Conservation (phyloP, 2,329 filamentous ascomycete species). For the Botrytis hyacinthi region DNA sequence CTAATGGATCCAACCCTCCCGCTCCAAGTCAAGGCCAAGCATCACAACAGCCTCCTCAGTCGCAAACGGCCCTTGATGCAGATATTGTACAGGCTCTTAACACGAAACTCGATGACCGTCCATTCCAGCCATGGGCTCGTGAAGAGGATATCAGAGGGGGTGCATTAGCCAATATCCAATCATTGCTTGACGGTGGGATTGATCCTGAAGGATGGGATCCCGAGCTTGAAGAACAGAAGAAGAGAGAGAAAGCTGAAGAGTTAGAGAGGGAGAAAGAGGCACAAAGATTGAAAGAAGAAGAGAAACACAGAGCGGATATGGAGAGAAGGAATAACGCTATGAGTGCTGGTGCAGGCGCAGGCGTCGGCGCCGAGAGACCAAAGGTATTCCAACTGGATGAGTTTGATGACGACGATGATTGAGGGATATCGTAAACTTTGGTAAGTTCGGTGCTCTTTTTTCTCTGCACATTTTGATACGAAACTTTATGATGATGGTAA, state of each 20-base stretch:
- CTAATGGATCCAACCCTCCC: background rate
- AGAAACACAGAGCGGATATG: slow-evolving; percentile 31
- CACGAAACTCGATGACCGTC: slow-evolving; percentile 49
- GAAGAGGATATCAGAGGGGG: slow-evolving; percentile 68
- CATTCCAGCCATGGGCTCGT: slow-evolving; percentile 76
- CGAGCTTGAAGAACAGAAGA: slow-evolving; percentile 39
- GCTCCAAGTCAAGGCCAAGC: slow-evolving; percentile 18
- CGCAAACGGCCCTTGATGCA: slow-evolving; percentile 37
- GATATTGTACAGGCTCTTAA: slow-evolving; percentile 47
- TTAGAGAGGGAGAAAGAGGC: slow-evolving; percentile 28
- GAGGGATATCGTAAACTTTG: slow-evolving; percentile 1
- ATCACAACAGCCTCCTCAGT: slow-evolving; percentile 26
- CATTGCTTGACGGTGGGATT: slow-evolving; percentile 59
- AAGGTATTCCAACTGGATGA: slow-evolving; percentile 45
- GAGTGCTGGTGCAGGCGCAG: slow-evolving; percentile 18
- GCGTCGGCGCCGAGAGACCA: slow-evolving; percentile 29
- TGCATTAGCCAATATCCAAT: slow-evolving; percentile 63
- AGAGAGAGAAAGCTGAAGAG: slow-evolving; percentile 37
- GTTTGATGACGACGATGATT: slow-evolving; percentile 43
- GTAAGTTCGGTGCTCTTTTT: slow-evolving; percentile 1
- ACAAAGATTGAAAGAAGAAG: slow-evolving; percentile 39
- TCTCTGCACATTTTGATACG: background rate
- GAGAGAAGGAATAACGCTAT: slow-evolving; percentile 28
- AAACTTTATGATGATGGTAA: slow-evolving; percentile 65
- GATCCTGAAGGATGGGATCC: slow-evolving; percentile 62